Conservation (phyloP, 805 yeast genomes). For the Candida dajiaensis region DNA sequence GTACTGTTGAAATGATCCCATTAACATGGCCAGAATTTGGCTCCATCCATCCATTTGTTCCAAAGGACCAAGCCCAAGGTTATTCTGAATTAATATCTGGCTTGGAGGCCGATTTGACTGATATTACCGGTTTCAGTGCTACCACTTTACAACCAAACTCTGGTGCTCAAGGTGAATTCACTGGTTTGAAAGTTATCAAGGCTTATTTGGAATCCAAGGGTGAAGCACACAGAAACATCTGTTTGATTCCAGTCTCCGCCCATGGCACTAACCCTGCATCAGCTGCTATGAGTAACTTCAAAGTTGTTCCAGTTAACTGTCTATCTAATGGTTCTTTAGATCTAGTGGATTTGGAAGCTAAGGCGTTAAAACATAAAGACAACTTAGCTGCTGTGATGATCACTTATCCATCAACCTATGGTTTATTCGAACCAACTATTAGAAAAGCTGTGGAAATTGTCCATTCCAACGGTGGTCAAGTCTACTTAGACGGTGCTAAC, state of each 20-base stretch:
- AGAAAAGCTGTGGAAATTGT: constrained; percentile 79
- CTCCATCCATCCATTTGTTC: constrained; percentile 88
- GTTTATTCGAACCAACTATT: constrained; percentile 91
- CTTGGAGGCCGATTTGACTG: constrained; percentile 78
- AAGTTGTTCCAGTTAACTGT: constrained; percentile 91
- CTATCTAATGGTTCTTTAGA: constrained; percentile 81
- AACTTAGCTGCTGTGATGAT: constrained; percentile 90
- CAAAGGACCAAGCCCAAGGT: constrained; percentile 83
- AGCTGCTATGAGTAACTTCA: constrained; percentile 94
- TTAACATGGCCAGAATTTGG: constrained; percentile 92
- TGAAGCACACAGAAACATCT: constrained; percentile 69
- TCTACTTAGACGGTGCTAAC: constrained; percentile 96
- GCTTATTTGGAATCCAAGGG: constrained; percentile 69
- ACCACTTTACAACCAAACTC: constrained; percentile 94
- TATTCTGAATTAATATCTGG: constrained; percentile 70
- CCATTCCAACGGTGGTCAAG: constrained; percentile 88
- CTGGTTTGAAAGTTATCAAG: constrained; percentile 84
- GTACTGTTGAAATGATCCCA: constrained; percentile 93
- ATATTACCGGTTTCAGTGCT: constrained; percentile 89
- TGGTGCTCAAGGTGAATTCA: constrained; percentile 98
- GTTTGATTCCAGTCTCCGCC: constrained; percentile 94
- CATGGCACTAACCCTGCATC: constrained; percentile 99
- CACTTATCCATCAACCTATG: constrained; percentile 96
- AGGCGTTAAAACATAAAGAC: constrained; percentile 63
- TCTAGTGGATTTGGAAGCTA: constrained; percentile 61